These are phyloP conservation scores for Epicoccum sorghinum DNA, from an alignment of 2,329 filamentous ascomycete genomes.

Conservation along the genomic window DNA sequence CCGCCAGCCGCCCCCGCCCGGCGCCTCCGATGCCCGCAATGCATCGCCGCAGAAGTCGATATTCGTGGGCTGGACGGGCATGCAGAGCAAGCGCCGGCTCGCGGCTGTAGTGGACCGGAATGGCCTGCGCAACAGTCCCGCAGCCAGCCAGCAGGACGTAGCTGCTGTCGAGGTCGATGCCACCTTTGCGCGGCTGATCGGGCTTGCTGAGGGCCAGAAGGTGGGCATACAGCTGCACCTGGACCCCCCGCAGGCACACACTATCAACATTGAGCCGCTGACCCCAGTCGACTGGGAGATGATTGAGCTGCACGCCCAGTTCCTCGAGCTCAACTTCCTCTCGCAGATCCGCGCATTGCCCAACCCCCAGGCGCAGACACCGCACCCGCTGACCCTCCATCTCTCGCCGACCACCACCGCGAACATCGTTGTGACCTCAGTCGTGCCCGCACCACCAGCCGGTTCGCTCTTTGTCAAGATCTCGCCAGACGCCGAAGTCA, in stretches of 20 bases:
- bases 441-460: constrained; percentile 74
- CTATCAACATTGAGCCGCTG: constrained; percentile 93
- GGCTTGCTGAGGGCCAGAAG: constrained; percentile 81
- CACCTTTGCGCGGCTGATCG: constrained; percentile 77
- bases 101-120: constrained; percentile 76
- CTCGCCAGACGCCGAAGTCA: constrained; percentile 91
- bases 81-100: constrained; percentile 88
- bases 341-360: constrained; percentile 92
- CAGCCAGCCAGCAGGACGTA: constrained; percentile 74
- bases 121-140: constrained; percentile 67
- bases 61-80: constrained; percentile 95
- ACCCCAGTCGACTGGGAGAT: constrained; percentile 98
- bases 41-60: constrained; percentile 68
- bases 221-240: constrained; percentile 74
- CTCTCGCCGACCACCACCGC: constrained; percentile 95
- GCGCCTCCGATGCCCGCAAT: constrained; percentile 44
- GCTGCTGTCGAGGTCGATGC: constrained; percentile 85
- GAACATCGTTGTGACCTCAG: constrained; percentile 82
- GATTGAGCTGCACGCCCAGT: constrained; percentile 95
- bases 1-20: constrained; percentile 62
- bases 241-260: constrained; percentile 89
- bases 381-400: constrained; percentile 87
- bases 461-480: constrained; percentile 87
- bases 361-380: constrained; percentile 70
- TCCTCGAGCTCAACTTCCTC: constrained; percentile 90